A percentile compares a stretch with the other conserved stretches of the same genome.
phyloP scores from a whole-genome alignment of 164 flowering plant species.

The Nymphaea colorata region DNA sequence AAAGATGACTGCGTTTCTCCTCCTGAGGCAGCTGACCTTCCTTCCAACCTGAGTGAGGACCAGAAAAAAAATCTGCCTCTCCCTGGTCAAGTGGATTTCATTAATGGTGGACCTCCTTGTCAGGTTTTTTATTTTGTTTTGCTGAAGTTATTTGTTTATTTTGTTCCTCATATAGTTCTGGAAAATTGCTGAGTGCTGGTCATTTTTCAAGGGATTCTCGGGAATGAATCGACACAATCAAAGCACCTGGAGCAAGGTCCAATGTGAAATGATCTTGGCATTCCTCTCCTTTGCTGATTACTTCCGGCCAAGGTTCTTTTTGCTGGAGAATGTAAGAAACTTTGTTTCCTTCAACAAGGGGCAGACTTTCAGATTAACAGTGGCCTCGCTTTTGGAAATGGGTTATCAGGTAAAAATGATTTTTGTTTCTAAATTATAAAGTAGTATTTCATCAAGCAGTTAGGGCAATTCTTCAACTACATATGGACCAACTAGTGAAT shows the following conservation, averaged over 20 bases:
- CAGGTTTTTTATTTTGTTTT: conserved; percentile 32
- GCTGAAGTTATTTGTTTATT: neutral
- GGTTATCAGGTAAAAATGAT: conserved; percentile 65
- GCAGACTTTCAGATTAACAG: conserved; percentile 75
- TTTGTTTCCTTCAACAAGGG: conserved; percentile 92
- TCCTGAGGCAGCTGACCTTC: conserved; percentile 62
- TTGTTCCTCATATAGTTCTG: neutral
- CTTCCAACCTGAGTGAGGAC: conserved; percentile 39
- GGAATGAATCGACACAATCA: conserved; percentile 92
- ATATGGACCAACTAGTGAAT: too few relatives aligned
- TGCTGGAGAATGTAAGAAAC: conserved; percentile 89
- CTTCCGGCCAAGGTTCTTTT: conserved; percentile 74
- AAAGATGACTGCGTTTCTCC: conserved; percentile 69
- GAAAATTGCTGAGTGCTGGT: neutral
- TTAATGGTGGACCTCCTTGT: conserved; percentile 98
- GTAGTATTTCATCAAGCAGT: too few relatives aligned
- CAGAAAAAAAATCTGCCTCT: conserved; percentile 48
- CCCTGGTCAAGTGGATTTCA: conserved; percentile 95
- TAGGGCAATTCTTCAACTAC: too few relatives aligned
- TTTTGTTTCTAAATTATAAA: too few relatives aligned
- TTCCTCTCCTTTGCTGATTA: conserved; percentile 89
- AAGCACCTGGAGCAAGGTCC: conserved; percentile 94
- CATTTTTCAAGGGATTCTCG: conserved; percentile 65
- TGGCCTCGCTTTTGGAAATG: conserved; percentile 95
- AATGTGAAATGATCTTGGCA: conserved; percentile 93